Percentiles rank a stretch among this genome's conserved stretches.
Conservation (phyloP, 352 stramenopile species). For the Pythium guiyangense region DNA sequence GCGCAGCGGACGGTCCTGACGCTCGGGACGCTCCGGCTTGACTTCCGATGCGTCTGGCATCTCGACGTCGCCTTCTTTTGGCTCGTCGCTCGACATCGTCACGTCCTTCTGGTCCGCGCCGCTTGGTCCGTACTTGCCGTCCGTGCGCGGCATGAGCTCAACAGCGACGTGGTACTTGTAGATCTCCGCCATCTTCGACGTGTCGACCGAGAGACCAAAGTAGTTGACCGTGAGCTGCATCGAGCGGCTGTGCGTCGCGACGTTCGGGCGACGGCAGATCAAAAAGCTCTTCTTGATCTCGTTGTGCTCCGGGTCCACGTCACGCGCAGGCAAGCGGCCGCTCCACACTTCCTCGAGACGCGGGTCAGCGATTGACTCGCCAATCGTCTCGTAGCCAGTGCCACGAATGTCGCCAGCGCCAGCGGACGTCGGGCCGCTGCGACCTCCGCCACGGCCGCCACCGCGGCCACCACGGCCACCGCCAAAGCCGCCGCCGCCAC, state of each 20-base stretch:
- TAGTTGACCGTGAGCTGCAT: constrained; percentile 59
- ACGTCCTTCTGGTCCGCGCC: constrained; percentile 34
- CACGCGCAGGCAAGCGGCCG: constrained; percentile 23
- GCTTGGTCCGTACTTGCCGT: constrained; percentile 46
- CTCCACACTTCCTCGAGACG: constrained; percentile 47
- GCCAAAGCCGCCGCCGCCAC: constrained; percentile 22
- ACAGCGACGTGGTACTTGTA: constrained; percentile 78
- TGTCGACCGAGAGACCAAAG: constrained; percentile 53
- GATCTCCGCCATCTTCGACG: constrained; percentile 30
- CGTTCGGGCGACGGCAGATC: constrained; percentile 43
- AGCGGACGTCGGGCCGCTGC: constrained; percentile 19
- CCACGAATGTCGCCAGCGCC: constrained; percentile 35
- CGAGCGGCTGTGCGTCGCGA: constrained; percentile 25
- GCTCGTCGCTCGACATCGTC: constrained; percentile 25
- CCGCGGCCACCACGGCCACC: constrained; percentile 24
- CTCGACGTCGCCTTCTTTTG: constrained; percentile 39
- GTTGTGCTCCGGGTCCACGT: constrained; percentile 37
- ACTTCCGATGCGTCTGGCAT: constrained; percentile 27
- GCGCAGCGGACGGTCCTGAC: constrained; percentile 28
- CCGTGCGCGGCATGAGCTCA: constrained; percentile 35
- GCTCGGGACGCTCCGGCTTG: constrained; percentile 15
- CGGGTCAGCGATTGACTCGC: constrained; percentile 41
- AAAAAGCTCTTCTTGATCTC: constrained; percentile 32
- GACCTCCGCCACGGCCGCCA: constrained; percentile 23
- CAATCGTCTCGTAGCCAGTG: constrained; percentile 51